These are phyloP conservation scores for Leccinum pseudoinsigne DNA, from an alignment of 1,284 basidiomycete species.

Conservation along the genomic window DNA sequence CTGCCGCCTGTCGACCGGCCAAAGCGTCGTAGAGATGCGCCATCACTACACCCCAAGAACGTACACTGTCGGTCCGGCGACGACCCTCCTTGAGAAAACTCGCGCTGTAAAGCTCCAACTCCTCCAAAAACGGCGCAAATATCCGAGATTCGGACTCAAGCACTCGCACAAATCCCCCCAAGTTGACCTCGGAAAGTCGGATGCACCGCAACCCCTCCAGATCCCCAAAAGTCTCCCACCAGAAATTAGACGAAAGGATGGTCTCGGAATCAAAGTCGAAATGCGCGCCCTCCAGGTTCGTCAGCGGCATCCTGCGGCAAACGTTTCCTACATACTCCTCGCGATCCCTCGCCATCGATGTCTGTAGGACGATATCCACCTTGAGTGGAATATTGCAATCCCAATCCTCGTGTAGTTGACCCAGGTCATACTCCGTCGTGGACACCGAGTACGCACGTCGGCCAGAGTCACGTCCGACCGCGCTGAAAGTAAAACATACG, in stretches of 20 bases:
- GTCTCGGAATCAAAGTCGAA: slow-evolving; percentile 14
- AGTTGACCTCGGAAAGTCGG: slow-evolving; percentile 6
- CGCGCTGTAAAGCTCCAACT: slow-evolving; percentile 28
- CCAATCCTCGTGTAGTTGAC: slow-evolving; percentile 21
- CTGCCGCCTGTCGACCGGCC: slow-evolving; percentile 15
- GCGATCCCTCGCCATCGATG: slow-evolving; percentile 11
- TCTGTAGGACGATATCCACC: slow-evolving; percentile 12
- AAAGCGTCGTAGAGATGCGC: slow-evolving; percentile 23
- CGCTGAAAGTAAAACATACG: slow-evolving; percentile 50
- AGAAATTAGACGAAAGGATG: slow-evolving; percentile 17
- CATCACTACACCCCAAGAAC: slow-evolving; percentile 6
- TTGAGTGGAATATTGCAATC: slow-evolving; percentile 21
- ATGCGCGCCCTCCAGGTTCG: slow-evolving; percentile 13
- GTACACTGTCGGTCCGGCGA: slow-evolving; percentile 9
- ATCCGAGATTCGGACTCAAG: slow-evolving; percentile 10
- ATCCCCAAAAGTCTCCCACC: slow-evolving; percentile 18
- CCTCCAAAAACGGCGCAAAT: slow-evolving; percentile 34
- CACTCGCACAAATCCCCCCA: slow-evolving; percentile 12
- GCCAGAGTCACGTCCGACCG: slow-evolving; percentile 10
- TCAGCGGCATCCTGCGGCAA: slow-evolving; percentile 19
- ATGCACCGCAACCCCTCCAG: slow-evolving; percentile 17
- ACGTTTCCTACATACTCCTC: slow-evolving; percentile 16
- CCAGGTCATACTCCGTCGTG: slow-evolving; percentile 9
- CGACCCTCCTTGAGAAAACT: slow-evolving; percentile 27
- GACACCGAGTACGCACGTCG: slow-evolving; percentile 11